Evolutionary conservation across 2,329 filamentous ascomycete species (phyloP), one percentile per base, ranked within the genome.

Genomic region (Claviceps capensis): DNA sequence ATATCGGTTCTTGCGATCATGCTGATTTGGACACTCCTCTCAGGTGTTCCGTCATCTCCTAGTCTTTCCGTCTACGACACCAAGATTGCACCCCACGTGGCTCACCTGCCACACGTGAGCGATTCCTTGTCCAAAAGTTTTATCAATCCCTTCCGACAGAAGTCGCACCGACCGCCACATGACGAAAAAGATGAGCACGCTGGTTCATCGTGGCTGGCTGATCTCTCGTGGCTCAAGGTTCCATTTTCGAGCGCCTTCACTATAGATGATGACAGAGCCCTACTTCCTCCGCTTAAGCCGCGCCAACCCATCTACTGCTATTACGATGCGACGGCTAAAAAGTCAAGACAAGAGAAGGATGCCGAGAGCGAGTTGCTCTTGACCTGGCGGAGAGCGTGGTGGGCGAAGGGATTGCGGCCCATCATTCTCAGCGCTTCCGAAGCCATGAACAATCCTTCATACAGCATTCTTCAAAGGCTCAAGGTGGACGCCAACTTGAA

Each of bases 371-470:
- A 83, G 53, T 70, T 97, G 54, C 75, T 97, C 48, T 72, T 95
- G 53, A 85, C 86, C 50, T 97, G 93, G 93, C 79, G 90, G 54
- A 79, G 88, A 46, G 90, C 91, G 2, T 97, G 91, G 89, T 97
- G 88, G 87, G 88, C 90, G 0, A 82, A 94, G 61, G 93, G 91
- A 11, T 96, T 97, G 69, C 82, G 77, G 56, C 91, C 93, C 0
- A 75, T 93, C 7, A 85, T 97, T 42, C 69, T 97, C 52, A 83
- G 86, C 49, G 78, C 81, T 16, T 81, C 78, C 1, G 91, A 97
- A 64, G 89, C 90, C 17, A 85, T 83, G 74, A 82, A 82, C 62
- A 93, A 95, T 62, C 86, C 86, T 1, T 69, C 86, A 19, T 95
- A 91, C 64, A 75, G 82, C 57, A 74, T 82, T 50, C 70, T 95